Evolutionary conservation across 305 asterid species (phyloP).

Genomic region (Salvia sclarea): DNA sequence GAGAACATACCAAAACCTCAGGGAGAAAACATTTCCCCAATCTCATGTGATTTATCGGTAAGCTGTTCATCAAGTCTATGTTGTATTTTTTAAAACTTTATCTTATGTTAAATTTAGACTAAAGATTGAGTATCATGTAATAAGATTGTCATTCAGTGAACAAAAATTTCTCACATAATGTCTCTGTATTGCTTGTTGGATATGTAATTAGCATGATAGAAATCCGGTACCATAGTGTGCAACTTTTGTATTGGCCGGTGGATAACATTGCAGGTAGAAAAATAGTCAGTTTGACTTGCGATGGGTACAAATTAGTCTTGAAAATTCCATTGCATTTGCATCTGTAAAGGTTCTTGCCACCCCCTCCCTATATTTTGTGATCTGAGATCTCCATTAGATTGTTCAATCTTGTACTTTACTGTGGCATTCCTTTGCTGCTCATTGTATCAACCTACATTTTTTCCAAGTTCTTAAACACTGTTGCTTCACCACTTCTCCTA

Average conservation of each 20-base stretch:
- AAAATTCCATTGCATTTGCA: neutral
- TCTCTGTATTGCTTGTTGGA: too few species aligned
- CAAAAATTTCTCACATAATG: neutral
- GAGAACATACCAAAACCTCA: conserved; percentile 94
- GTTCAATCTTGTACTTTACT: too few species aligned
- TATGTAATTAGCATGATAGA: neutral
- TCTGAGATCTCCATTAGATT: too few species aligned
- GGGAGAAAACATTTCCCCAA: conserved; percentile 87
- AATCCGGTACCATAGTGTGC: neutral
- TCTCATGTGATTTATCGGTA: conserved; percentile 94
- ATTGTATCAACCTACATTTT: conserved; percentile 22
- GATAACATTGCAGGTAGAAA: neutral
- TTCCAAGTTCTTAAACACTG: conserved; percentile 18
- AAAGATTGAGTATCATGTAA: conserved; percentile 12
- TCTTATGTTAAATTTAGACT: conserved; percentile 18
- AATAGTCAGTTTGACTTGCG: conserved; percentile 7
- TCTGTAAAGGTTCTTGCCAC: too few species aligned
- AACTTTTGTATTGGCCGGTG: neutral
- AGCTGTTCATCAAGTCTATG: conserved; percentile 37
- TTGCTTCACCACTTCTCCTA: conserved; percentile 26
- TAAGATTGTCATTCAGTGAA: neutral
- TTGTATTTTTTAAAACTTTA: neutral
- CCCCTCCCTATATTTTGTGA: too few species aligned
- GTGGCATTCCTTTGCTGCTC: conserved; percentile 20
- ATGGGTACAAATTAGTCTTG: conserved; percentile 2